Base-by-base conservation (phyloP, 345 rosid genomes). In the Gossypium bickii region DNA sequence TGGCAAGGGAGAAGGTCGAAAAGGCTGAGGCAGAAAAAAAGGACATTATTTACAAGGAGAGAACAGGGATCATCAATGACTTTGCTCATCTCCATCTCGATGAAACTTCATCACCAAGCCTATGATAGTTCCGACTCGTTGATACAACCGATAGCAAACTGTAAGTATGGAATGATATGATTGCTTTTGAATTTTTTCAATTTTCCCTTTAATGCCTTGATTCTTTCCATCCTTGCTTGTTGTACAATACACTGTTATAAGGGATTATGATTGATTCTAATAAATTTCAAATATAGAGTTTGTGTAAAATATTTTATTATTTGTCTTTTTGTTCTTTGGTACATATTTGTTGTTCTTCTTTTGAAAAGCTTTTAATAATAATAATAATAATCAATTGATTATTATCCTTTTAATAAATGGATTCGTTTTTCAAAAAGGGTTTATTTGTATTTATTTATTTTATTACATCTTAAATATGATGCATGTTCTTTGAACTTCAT, bases 1-100 rank as follows among this genome's bases (percentile, higher is more conserved):
- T 80, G 86, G 82, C 89, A 0, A 79, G 75, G 72, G 87, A 79
- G 73, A 87, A 84, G 70, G 83, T 82, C 12, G 83, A 73, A 8
- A 80, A 72, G 79, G 80, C 83, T 0, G 83, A 79, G 67, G 85
- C 79, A 72, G 82, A 80, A 44, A 85, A 76, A 18, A 81, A 49
- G 43, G 85, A 76, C 48, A 56, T 11, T 8, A 59, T 74, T 73
- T 69, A 47, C 15, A 67, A 34, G 73, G 82, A 78, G 20, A 76
- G 71, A 65, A 63, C 41, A 0, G 76, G 38, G 24, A 67, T 63
- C 2, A 70, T 77, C 20, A 55, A 25, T 12, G 79, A 70, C 55
- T 75, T 71, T 18, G 78, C 68, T 3, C 70, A 77, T 2, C 13
- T 41, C 9, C 77, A 67, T 29, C 77, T 53, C 22, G 77, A 65